Conservation (phyloP, 257 asterid species). For the Nemophila menziesii region DNA sequence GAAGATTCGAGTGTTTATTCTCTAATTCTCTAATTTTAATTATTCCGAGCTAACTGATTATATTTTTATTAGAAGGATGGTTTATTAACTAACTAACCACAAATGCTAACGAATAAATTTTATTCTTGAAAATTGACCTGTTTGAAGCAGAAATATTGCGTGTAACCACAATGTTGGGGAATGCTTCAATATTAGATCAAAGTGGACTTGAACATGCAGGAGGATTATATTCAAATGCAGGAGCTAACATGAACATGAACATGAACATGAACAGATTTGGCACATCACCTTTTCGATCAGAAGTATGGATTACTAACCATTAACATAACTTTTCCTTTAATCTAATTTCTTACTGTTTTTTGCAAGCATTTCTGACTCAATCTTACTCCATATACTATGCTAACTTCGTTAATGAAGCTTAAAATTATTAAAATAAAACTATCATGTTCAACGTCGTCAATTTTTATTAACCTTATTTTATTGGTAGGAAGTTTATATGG, state of each 20-base stretch:
- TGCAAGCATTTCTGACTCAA: conserved; percentile 31
- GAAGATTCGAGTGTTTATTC: not conserved
- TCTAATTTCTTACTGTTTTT: conserved; percentile 49
- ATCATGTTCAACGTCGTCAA: not conserved
- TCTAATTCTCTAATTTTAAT: not conserved
- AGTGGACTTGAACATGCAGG: conserved; percentile 99
- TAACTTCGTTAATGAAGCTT: conserved; percentile 19
- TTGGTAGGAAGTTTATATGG: not conserved
- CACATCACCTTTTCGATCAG: conserved; percentile 97
- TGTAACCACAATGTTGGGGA: conserved; percentile 99
- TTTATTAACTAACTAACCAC: conserved; percentile 57
- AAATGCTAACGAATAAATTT: conserved; percentile 97
- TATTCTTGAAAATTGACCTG: conserved; percentile 97
- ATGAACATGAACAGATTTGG: too few species aligned
- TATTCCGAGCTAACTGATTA: not conserved
- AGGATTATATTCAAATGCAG: conserved; percentile 92
- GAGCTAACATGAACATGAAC: conserved; percentile 98
- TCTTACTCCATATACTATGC: conserved; percentile 17
- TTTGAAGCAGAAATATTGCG: conserved; percentile 99
- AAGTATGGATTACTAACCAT: conserved; percentile 99
- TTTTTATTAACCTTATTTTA: conserved; percentile 3
- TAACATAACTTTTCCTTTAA: conserved; percentile 74
- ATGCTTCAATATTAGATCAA: conserved; percentile 97
- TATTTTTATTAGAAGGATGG: conserved; percentile 1
- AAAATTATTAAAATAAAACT: too few species aligned